These are phyloP conservation scores for Karstenula rhodostoma DNA, from an alignment of 2,329 filamentous ascomycete species.

Conservation along the genomic window DNA sequence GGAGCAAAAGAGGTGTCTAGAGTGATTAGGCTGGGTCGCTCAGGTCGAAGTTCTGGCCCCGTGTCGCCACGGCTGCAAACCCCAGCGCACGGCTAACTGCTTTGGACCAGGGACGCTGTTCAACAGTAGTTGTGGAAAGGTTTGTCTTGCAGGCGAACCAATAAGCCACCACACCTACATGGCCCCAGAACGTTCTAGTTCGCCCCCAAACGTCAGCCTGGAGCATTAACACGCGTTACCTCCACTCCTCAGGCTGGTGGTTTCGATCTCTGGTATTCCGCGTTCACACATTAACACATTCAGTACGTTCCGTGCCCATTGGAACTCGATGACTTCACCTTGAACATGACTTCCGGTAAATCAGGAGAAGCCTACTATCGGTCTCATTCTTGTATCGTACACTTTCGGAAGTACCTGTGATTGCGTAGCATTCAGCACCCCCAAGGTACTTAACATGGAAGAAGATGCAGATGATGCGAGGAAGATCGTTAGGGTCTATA, in stretches of 20 bases:
- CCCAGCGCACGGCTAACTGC: background rate
- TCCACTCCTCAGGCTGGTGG: background rate
- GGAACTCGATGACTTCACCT: too few relatives aligned
- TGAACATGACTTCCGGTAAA: too few relatives aligned
- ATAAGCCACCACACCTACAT: background rate
- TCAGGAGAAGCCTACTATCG: too few relatives aligned
- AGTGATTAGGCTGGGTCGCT: background rate
- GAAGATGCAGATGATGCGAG: background rate
- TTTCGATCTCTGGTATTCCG: too few relatives aligned
- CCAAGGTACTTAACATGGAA: conserved; percentile 1
- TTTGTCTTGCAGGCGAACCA: background rate
- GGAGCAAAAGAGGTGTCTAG: background rate
- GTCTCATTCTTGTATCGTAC: too few relatives aligned
- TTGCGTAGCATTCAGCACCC: too few relatives aligned
- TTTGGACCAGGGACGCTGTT: background rate
- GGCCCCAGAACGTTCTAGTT: too few relatives aligned
- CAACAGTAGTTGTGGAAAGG: background rate
- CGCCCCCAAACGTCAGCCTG: conserved; percentile 1
- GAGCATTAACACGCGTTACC: background rate
- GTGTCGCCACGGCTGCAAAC: background rate
- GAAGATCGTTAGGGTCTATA: conserved; percentile 16
- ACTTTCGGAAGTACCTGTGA: too few relatives aligned
- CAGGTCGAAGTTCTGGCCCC: background rate
- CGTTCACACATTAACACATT: background rate
- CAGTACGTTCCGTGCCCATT: too few relatives aligned